Conservation (phyloP, 768 basidiomycete genomes). For the Xanthoconium purpureum region DNA sequence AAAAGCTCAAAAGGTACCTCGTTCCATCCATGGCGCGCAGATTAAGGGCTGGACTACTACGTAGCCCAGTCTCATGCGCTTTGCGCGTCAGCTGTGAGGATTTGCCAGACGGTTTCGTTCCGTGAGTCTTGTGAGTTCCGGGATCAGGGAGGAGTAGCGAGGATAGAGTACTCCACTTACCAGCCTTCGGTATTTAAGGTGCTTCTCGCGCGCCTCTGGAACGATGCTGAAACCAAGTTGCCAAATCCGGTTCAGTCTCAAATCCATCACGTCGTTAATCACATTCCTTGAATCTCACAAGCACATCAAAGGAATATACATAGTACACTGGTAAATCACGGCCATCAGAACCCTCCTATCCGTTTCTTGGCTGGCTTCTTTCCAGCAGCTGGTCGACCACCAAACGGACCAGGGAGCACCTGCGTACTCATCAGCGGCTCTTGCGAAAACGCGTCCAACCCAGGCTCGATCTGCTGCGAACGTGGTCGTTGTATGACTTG, state of each 20-base stretch:
- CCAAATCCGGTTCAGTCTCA: conserved; percentile 17
- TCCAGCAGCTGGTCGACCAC: conserved; percentile 47
- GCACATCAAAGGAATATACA: neutral
- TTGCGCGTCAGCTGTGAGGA: conserved; percentile 46
- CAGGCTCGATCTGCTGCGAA: conserved; percentile 16
- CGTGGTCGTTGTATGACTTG: conserved; percentile 14
- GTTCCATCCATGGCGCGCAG: conserved; percentile 75
- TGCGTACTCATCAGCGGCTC: conserved; percentile 62
- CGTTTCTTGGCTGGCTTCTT: conserved; percentile 65
- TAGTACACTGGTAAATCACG: neutral
- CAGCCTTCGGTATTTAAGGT: conserved; percentile 12
- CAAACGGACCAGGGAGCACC: conserved; percentile 65
- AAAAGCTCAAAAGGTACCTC: conserved; percentile 38
- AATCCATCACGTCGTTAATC: neutral
- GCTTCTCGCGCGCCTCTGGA: neutral
- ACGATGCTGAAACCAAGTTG: conserved; percentile 18
- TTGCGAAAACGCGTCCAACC: conserved; percentile 33
- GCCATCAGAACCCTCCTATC: conserved; percentile 65
- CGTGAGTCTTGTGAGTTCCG: conserved; percentile 7
- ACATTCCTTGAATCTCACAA: neutral
- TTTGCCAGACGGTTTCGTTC: conserved; percentile 15
- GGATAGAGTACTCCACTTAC: conserved; percentile 24
- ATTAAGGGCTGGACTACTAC: conserved; percentile 53
- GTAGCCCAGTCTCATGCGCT: conserved; percentile 69
- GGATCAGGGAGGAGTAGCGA: conserved; percentile 14